Conservation (phyloP, 768 basidiomycete genomes). For the Lactifluus pinguis region DNA sequence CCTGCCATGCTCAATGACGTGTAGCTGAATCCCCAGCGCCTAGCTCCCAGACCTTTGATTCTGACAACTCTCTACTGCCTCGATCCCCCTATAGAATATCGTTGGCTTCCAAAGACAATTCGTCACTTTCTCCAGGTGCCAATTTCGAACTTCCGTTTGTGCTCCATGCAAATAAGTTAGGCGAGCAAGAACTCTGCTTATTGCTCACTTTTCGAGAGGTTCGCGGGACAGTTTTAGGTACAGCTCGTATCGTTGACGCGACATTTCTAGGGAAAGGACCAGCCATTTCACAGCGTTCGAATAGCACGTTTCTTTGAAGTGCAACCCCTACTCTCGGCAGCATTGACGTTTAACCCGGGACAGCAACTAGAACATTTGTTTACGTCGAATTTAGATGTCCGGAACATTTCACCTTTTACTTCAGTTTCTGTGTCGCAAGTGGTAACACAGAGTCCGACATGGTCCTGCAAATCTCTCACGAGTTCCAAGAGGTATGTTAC, state of each 20-base stretch:
- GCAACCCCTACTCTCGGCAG: constrained; percentile 45
- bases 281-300: constrained; percentile 49
- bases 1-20: neutral
- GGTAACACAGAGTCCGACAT: constrained; percentile 57
- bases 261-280: constrained; percentile 33
- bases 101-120: constrained; percentile 25
- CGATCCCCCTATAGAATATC: constrained; percentile 41
- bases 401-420: constrained; percentile 37
- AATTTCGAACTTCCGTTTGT: constrained; percentile 42
- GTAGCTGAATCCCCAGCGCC: constrained; percentile 1
- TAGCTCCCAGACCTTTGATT: constrained; percentile 34
- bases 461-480: constrained; percentile 43
- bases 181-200: constrained; percentile 44
- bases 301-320: constrained; percentile 52
- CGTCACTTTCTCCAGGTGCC: constrained; percentile 38
- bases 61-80: constrained; percentile 43
- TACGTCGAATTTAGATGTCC: constrained; percentile 45
- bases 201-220: constrained; percentile 65
- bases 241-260: neutral
- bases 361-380: constrained; percentile 41
- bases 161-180: constrained; percentile 42
- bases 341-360: constrained; percentile 43
- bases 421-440: constrained; percentile 48
- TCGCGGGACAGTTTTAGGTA: constrained; percentile 9
- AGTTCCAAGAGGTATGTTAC: constrained; percentile 36